Evolutionary conservation across 2,329 filamentous ascomycete species (phyloP).

Genomic region (Alternaria sp.): DNA sequence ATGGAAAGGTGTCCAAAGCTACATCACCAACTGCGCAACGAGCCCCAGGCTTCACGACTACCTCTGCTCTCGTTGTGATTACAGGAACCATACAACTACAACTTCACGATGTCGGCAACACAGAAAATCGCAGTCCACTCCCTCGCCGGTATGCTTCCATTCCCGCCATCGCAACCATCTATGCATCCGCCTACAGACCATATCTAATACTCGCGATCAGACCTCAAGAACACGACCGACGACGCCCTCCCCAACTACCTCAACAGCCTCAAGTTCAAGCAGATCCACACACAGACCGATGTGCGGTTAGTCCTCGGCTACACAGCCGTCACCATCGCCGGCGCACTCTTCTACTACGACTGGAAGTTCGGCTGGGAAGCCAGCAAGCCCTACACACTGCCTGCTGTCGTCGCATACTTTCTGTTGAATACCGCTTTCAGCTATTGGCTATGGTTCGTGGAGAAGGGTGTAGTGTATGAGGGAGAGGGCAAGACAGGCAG

Average conservation of each 20-base stretch:
- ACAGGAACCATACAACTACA: background rate
- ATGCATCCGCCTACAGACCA: conserved; percentile 10
- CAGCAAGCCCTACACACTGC: conserved; percentile 81
- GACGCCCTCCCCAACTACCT: conserved; percentile 95
- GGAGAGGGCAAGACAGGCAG: conserved; percentile 73
- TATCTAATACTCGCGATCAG: conserved; percentile 55
- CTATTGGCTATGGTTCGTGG: conserved; percentile 83
- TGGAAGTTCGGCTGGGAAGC: conserved; percentile 88
- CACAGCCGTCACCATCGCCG: conserved; percentile 78
- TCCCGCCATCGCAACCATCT: background rate
- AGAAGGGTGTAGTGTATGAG: conserved; percentile 81
- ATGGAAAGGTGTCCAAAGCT: conserved; percentile 45
- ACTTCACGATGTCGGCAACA: conserved; percentile 43
- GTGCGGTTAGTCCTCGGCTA: conserved; percentile 86
- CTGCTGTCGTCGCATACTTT: conserved; percentile 80
- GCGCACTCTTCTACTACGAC: conserved; percentile 86
- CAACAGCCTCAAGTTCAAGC: conserved; percentile 82
- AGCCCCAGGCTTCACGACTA: conserved; percentile 12
- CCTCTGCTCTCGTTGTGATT: background rate
- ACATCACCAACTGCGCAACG: conserved; percentile 3
- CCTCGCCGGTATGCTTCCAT: conserved; percentile 61
- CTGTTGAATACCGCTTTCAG: conserved; percentile 79
- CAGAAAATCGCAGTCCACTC: conserved; percentile 71
- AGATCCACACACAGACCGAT: conserved; percentile 81
- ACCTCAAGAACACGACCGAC: conserved; percentile 96